phyloP scores from a whole-genome alignment of 129 eudicot species.

The Erigeron canadensis region DNA sequence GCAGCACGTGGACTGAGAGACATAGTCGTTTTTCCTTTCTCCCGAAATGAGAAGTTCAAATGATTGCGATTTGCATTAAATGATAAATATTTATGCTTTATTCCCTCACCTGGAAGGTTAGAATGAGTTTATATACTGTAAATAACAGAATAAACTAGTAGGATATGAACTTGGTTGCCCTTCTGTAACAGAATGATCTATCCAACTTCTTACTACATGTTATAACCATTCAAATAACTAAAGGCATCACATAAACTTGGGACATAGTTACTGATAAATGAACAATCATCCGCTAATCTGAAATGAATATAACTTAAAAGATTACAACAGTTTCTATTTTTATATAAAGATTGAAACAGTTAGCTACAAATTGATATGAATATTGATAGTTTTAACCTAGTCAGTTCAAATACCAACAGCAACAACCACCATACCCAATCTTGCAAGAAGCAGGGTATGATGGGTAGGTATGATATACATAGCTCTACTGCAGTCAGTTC shows the following conservation, averaged over 20 bases:
- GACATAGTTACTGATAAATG: background rate
- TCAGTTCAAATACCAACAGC: background rate
- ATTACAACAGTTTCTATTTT: background rate
- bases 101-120: conserved; percentile 46
- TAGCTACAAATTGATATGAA: background rate
- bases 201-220: background rate
- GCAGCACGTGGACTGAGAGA: conserved; percentile 18
- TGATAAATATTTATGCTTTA: conserved; percentile 19
- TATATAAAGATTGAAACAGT: background rate
- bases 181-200: background rate
- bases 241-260: background rate
- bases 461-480: background rate
- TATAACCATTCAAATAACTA: background rate
- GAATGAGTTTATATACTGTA: background rate
- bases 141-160: background rate
- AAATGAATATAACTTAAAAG: background rate
- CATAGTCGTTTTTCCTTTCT: conserved; percentile 30
- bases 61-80: conserved; percentile 26
- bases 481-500: background rate
- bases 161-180: background rate
- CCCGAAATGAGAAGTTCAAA: conserved; percentile 39
- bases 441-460: no score
- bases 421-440: no score
- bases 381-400: background rate
- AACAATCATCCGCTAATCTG: background rate